Evolutionary conservation across 768 basidiomycete genomes (phyloP).

Genomic region (Podaxis rugospora): DNA sequence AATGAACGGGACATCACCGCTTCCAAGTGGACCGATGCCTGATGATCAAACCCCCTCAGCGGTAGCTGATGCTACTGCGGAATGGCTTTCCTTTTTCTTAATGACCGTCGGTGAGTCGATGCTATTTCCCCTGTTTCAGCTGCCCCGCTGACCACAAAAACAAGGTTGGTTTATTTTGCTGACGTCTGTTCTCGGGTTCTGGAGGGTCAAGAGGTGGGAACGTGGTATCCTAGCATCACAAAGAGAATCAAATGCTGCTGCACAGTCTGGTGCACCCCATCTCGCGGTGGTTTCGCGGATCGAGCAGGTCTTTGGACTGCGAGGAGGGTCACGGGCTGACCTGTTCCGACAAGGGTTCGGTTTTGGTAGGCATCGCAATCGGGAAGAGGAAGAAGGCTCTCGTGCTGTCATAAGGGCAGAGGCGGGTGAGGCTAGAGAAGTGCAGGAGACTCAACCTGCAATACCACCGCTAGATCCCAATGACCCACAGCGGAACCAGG

Average conservation of each 20-base stretch:
- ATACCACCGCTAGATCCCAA: slow-evolving; percentile 32
- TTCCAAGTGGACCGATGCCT: slow-evolving; percentile 21
- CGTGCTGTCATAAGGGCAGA: slow-evolving; percentile 23
- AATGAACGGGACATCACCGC: slow-evolving; percentile 22
- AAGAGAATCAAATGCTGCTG: slow-evolving; percentile 23
- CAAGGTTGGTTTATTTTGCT: slow-evolving; percentile 49
- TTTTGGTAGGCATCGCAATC: slow-evolving; percentile 24
- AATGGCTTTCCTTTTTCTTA: slow-evolving; percentile 93
- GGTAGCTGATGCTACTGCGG: slow-evolving; percentile 69
- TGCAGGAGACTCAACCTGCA: slow-evolving; percentile 21
- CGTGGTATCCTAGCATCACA: slow-evolving; percentile 64
- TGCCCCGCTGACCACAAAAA: not conserved
- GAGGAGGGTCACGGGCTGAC: slow-evolving; percentile 33
- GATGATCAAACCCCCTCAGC: slow-evolving; percentile 35
- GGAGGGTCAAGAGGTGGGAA: slow-evolving; percentile 90
- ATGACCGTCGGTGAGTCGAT: slow-evolving; percentile 72
- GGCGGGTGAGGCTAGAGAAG: slow-evolving; percentile 19
- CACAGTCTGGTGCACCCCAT: slow-evolving; percentile 14
- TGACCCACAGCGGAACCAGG: slow-evolving; percentile 40
- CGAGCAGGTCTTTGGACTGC: slow-evolving; percentile 35
- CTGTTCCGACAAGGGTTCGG: slow-evolving; percentile 45
- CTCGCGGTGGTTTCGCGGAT: slow-evolving; percentile 29
- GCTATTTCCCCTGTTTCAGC: not conserved
- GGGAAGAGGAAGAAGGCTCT: slow-evolving; percentile 23
- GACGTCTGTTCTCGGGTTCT: slow-evolving; percentile 86